phyloP scores from a whole-genome alignment of 768 basidiomycete species.

The Auricularia cornea region DNA sequence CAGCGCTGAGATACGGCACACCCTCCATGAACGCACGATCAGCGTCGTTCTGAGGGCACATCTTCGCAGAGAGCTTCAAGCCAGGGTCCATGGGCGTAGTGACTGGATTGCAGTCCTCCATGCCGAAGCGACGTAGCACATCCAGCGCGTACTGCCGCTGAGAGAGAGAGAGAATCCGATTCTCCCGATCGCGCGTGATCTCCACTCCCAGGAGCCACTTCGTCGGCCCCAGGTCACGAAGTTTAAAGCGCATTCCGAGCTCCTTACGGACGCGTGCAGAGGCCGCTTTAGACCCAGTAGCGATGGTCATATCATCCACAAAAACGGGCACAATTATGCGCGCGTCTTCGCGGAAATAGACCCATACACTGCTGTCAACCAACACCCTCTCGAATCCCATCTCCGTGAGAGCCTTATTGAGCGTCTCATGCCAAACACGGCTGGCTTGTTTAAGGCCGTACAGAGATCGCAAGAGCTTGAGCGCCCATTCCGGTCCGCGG shows the following conservation, averaged over 20 bases:
- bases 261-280: background rate
- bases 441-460: slow-evolving; percentile 35
- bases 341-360: background rate
- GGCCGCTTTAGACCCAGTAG: background rate
- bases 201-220: slow-evolving; percentile 7
- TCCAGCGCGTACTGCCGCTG: slow-evolving; percentile 8
- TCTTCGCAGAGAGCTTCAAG: background rate
- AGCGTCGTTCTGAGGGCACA: slow-evolving; percentile 8
- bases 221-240: slow-evolving; percentile 1
- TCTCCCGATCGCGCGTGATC: slow-evolving; percentile 1
- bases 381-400: slow-evolving; percentile 7
- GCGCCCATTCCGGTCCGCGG: background rate
- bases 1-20: slow-evolving; percentile 21
- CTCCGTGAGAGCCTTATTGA: slow-evolving; percentile 15
- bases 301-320: background rate
- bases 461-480: slow-evolving; percentile 14
- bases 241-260: background rate
- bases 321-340: background rate
- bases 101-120: slow-evolving; percentile 2
- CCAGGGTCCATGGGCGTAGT: slow-evolving; percentile 6
- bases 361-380: background rate
- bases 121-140: slow-evolving; percentile 4
- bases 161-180: slow-evolving; percentile 1
- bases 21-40: slow-evolving; percentile 11
- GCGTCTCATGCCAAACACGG: slow-evolving; percentile 24